Percentiles rank a stretch among this genome's conserved stretches.
Conservation (phyloP, 2,329 filamentous ascomycete genomes). For the Calycina marina region DNA sequence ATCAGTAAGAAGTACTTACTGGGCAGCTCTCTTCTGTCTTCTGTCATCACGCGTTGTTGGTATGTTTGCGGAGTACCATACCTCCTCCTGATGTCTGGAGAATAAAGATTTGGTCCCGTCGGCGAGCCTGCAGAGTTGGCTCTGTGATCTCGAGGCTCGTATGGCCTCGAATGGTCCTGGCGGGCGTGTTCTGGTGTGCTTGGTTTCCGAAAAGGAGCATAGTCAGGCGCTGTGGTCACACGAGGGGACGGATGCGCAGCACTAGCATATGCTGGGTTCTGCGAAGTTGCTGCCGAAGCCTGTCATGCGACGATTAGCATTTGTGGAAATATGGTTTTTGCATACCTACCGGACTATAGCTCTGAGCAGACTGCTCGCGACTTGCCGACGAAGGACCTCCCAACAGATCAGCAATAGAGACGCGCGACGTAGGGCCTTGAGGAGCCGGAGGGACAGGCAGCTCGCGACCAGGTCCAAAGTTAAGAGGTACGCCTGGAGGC, state of each 20-base stretch:
- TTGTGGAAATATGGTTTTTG: background rate
- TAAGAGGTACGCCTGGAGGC: constrained; percentile 25
- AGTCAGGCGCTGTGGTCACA: constrained; percentile 36
- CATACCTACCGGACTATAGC: constrained; percentile 28
- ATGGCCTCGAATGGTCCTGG: too few species aligned
- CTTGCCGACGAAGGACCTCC: constrained; percentile 35
- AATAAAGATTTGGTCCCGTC: constrained; percentile 29
- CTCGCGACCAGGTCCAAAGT: constrained; percentile 37
- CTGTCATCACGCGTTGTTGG: constrained; percentile 27
- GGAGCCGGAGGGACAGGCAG: constrained; percentile 29
- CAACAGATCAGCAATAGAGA: constrained; percentile 39
- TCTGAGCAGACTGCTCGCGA: constrained; percentile 32
- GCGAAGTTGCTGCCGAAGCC: constrained; percentile 18
- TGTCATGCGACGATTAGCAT: background rate
- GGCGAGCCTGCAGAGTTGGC: constrained; percentile 22
- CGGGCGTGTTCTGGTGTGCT: constrained; percentile 59
- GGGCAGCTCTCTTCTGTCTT: constrained; percentile 31
- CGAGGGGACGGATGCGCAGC: constrained; percentile 25
- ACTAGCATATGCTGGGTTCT: constrained; percentile 26
- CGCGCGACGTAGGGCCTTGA: constrained; percentile 54
- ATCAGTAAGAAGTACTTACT: too few species aligned
- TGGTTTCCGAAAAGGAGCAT: constrained; percentile 47
- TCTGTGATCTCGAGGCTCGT: constrained; percentile 30
- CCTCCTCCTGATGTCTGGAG: constrained; percentile 41
- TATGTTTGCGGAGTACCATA: constrained; percentile 46